phyloP scores from a whole-genome alignment of 2,329 filamentous ascomycete species.

The Colletotrichum tamarilloi region DNA sequence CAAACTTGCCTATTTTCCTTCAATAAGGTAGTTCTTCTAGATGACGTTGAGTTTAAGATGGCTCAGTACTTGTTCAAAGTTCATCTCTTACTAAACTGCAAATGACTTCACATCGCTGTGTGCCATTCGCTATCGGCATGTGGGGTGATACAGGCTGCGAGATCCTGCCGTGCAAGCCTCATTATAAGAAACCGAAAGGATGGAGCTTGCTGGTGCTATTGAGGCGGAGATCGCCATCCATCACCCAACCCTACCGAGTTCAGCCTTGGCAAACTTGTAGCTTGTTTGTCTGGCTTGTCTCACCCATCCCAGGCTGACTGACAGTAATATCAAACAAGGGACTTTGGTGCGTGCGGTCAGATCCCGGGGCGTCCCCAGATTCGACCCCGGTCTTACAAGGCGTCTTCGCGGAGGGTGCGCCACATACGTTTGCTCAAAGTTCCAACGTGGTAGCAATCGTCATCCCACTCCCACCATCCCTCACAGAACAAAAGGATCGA shows the following conservation, averaged over 20 bases:
- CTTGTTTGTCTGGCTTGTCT: background rate
- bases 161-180: background rate
- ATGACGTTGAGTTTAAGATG: rapidly evolving
- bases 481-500: background rate
- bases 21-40: background rate
- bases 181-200: background rate
- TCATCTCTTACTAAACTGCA: background rate
- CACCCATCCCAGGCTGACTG: background rate
- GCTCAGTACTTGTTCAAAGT: too few species aligned
- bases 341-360: background rate
- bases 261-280: background rate
- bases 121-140: background rate
- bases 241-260: background rate
- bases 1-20: background rate
- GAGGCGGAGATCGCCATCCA: background rate
- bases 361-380: constrained; percentile 1
- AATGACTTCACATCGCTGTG: background rate
- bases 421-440: background rate
- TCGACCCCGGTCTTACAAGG: background rate
- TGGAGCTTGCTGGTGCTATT: background rate
- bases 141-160: background rate
- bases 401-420: constrained; percentile 2
- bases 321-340: background rate
- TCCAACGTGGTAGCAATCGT: constrained; percentile 20
- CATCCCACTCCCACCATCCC: background rate